Conservation (phyloP, 805 yeast species). For the Babjeviella inositovora region DNA sequence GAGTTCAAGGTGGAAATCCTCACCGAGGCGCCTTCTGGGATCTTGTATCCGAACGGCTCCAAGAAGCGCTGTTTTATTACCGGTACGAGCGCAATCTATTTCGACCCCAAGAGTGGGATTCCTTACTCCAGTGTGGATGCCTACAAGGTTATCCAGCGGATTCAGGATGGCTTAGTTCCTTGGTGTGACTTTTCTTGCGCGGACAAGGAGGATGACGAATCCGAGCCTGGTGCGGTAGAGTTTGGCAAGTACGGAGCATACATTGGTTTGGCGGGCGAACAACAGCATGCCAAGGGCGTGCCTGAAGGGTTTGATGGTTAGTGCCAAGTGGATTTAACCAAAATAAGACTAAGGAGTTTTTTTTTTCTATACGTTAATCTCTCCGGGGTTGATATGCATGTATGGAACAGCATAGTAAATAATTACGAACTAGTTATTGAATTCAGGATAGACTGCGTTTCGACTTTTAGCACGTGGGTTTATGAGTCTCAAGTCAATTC, state of each 20-base stretch:
- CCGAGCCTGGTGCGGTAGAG: constrained; percentile 32
- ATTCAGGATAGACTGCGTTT: no score
- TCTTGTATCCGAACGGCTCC: constrained; percentile 51
- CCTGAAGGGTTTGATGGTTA: constrained; percentile 63
- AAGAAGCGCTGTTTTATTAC: constrained; percentile 59
- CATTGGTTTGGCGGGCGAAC: constrained; percentile 18
- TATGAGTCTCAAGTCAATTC: no score
- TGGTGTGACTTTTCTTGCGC: constrained; percentile 38
- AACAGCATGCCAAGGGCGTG: constrained; percentile 65
- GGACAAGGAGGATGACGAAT: constrained; percentile 21
- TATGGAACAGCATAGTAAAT: no score
- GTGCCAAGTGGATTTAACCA: no score
- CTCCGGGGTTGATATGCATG: no score
- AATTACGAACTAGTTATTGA: no score
- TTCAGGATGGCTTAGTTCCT: constrained; percentile 28
- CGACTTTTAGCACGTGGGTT: no score
- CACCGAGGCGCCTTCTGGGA: constrained; percentile 65
- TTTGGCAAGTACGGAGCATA: constrained; percentile 30
- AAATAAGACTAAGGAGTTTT: background rate
- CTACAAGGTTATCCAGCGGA: constrained; percentile 41
- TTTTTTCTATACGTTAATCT: no score
- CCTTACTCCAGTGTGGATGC: constrained; percentile 78
- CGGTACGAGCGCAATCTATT: constrained; percentile 66
- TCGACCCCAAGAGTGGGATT: constrained; percentile 78
- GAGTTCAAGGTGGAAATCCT: constrained; percentile 30